These are phyloP conservation scores for Rhododendron ferrugineum DNA, from an alignment of 148 eudicot genomes.

Conservation along the genomic window DNA sequence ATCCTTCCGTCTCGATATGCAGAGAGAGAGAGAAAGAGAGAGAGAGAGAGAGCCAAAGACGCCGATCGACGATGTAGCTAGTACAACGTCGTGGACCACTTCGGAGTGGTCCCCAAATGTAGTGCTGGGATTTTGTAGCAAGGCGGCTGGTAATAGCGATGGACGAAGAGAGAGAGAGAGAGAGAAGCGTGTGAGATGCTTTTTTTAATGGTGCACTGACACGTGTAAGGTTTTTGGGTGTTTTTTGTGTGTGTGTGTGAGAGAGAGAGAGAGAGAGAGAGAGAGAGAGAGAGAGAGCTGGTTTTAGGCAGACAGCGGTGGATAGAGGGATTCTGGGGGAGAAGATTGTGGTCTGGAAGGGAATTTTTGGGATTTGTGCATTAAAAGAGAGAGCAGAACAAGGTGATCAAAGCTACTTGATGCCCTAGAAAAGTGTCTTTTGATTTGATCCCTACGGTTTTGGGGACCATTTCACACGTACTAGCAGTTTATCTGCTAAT, in stretches of 20 bases:
- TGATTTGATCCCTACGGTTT: neutral
- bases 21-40: neutral
- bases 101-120: neutral
- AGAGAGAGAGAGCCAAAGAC: neutral
- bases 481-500: neutral
- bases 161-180: neutral
- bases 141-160: neutral
- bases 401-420: neutral
- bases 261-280: neutral
- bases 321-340: neutral
- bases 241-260: neutral
- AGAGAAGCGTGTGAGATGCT: neutral
- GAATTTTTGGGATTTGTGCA: conserved; percentile 8
- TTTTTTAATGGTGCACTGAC: neutral
- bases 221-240: no score
- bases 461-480: conserved; percentile 4
- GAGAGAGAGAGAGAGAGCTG: neutral
- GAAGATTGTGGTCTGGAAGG: neutral
- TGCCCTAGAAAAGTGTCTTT: neutral
- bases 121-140: neutral
- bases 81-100: neutral
- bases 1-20: neutral
- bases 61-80: neutral
- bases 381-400: neutral
- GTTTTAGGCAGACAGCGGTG: conserved; percentile 2